Evolutionary conservation across 2,329 filamentous ascomycete genomes (phyloP), one percentile per base, ranked within the genome.

Genomic region (Bimuria novae-zelandiae): DNA sequence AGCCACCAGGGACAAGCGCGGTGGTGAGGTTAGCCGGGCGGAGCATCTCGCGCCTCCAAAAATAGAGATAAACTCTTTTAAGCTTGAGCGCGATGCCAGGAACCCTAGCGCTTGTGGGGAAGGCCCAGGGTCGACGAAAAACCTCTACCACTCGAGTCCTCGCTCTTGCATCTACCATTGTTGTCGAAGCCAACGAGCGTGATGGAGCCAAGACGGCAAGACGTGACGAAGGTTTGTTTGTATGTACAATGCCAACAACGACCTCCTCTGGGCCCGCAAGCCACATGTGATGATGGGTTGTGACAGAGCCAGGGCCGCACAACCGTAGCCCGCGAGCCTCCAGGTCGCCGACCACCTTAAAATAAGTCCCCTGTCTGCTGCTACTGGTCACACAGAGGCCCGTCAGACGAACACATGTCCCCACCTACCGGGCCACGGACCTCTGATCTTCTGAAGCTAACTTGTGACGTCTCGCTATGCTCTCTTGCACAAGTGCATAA

Each of bases 51-150:
- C 29, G 14, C 33, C 40, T 11, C 65, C 71, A 70, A 67, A 66
- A 61, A 64, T 71, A 70, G 68, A 61, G 54, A 68, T 68, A 63
- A 59, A 60, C 61, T 68, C 63, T 58, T 60, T 62, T 63, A 65
- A 65, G 63, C 63, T 58, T 64, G 59, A 54, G 47, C 48, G 32
- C 23, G 12, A 17, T 4, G 46, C 39, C 46, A 49, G 55, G 7
- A 21, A 8, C 56, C 49, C 57, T 55, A 43, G 35, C n/a, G 49
- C 33, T 23, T 60, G 51, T 64, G 61, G 63, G 51, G 60, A 58
- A 32, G 52, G 43, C 39, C 58, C 54, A 61, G 59, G 60, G 42
- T 59, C 49, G 49, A 42, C 49, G 62, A 51, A 45, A 49, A 17
- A 27, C 42, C 43, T 46, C 35, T 40, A 22, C 52, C 51, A 39